Evolutionary conservation across 306 rosid species (phyloP).

Genomic region (Vigna reflexopilosa): DNA sequence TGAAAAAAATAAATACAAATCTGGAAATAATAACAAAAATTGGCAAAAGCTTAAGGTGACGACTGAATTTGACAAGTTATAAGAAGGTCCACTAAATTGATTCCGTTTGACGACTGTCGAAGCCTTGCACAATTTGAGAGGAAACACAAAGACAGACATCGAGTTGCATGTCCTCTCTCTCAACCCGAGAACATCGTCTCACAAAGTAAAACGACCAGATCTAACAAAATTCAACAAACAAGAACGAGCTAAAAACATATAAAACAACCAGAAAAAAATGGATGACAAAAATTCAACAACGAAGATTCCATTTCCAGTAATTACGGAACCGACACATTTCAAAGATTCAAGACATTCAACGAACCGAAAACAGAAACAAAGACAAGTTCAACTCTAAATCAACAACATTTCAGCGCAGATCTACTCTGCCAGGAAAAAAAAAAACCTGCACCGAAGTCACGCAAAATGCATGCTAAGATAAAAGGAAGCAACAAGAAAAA

Average conservation of each 20-base stretch:
- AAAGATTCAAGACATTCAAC: constrained; percentile 16
- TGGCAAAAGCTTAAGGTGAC: neutral
- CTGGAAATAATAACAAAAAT: constrained; percentile 5
- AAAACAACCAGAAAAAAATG: neutral
- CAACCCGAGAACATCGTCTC: neutral
- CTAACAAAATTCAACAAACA: constrained; percentile 15
- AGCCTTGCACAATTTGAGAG: neutral
- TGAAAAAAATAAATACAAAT: constrained; percentile 10
- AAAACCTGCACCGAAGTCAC: neutral
- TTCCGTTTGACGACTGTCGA: neutral
- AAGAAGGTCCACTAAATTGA: neutral
- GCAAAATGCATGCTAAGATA: neutral
- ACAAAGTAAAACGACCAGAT: constrained; percentile 15
- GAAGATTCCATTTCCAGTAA: constrained; percentile 1
- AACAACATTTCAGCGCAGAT: constrained; percentile 13
- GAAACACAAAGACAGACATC: neutral
- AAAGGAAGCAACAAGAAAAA: neutral
- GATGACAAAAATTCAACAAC: constrained; percentile 31
- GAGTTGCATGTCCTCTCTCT: neutral
- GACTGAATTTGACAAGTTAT: neutral
- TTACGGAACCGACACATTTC: neutral
- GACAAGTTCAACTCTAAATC: constrained; percentile 18
- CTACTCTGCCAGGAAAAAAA: neutral
- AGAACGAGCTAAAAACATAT: neutral
- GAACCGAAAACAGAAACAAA: constrained; percentile 6